Evolutionary conservation across 139 green algal species (phyloP).

Genomic region (Chlorella sp.): DNA sequence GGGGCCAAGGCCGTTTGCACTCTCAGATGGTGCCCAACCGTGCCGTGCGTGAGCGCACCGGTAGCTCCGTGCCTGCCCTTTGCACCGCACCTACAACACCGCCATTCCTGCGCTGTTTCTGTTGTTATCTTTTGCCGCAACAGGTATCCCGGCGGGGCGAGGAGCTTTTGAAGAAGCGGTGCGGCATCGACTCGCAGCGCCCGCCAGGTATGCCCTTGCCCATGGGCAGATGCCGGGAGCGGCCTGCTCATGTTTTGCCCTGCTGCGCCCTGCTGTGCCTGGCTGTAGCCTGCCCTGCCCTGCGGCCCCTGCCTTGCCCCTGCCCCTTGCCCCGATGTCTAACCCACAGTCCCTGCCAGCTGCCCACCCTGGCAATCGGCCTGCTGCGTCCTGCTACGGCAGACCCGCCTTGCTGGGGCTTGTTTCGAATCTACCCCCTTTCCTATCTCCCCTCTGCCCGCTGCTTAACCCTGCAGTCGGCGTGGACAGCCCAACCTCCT

Average conservation of each 20-base stretch:
- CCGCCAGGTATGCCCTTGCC: neutral
- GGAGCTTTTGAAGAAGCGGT: slow-evolving; percentile 78
- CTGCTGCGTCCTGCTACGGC: neutral
- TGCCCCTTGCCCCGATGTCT: neutral
- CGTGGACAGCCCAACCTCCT: no score
- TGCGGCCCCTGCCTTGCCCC: neutral
- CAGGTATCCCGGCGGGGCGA: slow-evolving; percentile 71
- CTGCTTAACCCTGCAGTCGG: neutral
- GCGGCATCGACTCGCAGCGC: slow-evolving; percentile 31
- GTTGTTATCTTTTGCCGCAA: neutral
- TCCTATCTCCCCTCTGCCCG: neutral
- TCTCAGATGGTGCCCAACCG: no score
- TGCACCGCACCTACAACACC: no score
- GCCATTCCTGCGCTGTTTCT: neutral
- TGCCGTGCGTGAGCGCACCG: no score
- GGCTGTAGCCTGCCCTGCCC: neutral
- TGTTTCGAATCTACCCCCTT: no score
- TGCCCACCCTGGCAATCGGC: neutral
- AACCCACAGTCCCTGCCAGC: neutral
- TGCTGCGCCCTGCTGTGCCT: neutral
- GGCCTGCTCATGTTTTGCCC: neutral
- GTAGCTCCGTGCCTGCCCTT: no score
- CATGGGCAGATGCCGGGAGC: neutral
- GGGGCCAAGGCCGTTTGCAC: no score
- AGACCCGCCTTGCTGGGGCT: no score